Conservation (phyloP, 495 filamentous ascomycete species). For the Penicillium fimorum region DNA sequence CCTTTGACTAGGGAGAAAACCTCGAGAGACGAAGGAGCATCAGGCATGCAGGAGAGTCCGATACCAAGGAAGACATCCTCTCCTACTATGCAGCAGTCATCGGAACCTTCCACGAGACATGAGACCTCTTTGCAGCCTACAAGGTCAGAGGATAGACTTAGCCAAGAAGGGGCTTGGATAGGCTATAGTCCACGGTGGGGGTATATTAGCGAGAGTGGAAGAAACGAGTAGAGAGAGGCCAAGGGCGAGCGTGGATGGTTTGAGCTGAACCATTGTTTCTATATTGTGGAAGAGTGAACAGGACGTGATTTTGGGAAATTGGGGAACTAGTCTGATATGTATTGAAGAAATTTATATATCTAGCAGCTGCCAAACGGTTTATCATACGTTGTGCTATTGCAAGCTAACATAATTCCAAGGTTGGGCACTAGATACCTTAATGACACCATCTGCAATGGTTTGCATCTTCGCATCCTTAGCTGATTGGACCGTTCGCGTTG, state of each 20-base stretch:
- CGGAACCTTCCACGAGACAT: conserved; percentile 12
- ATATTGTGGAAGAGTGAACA: too few relatives aligned
- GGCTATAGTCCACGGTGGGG: too few relatives aligned
- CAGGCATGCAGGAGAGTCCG: conserved; percentile 15
- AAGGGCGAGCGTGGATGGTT: neutral
- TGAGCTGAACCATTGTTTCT: neutral
- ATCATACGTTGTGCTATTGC: too few relatives aligned
- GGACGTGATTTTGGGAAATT: neutral
- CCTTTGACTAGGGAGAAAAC: conserved; percentile 22
- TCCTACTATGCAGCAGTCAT: conserved; percentile 15
- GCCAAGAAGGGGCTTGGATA: too few relatives aligned
- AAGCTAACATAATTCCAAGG: neutral
- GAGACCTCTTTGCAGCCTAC: conserved; percentile 17
- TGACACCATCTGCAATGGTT: neutral
- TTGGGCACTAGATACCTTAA: neutral
- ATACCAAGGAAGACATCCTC: conserved; percentile 15
- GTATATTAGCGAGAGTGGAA: neutral
- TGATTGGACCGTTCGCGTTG: neutral
- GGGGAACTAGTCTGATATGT: neutral
- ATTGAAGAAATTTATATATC: neutral
- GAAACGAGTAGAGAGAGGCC: neutral
- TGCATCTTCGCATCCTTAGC: neutral
- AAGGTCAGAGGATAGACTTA: conserved; percentile 9
- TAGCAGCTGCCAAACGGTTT: too few relatives aligned
- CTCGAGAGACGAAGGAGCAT: conserved; percentile 6